Conservation (phyloP, 805 yeast species). For the Geotrichum ghanense region DNA sequence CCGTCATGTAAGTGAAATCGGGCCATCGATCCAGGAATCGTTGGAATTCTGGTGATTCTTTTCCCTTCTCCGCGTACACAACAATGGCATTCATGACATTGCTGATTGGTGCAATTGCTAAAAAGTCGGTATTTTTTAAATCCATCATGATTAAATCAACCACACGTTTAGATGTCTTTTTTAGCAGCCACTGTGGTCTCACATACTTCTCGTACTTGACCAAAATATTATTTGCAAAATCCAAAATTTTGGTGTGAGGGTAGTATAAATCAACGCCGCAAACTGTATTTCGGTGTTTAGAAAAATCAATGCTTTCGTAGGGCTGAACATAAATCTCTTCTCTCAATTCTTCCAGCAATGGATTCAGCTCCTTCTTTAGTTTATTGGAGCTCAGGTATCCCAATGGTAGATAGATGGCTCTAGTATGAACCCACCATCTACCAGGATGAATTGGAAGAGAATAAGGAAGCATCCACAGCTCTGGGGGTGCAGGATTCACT, state of each 20-base stretch:
- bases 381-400: slow-evolving; percentile 62
- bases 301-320: slow-evolving; percentile 57
- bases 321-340: slow-evolving; percentile 63
- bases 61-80: slow-evolving; percentile 58
- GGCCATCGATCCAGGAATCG: slow-evolving; percentile 47
- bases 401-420: slow-evolving; percentile 81
- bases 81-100: slow-evolving; percentile 76
- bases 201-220: slow-evolving; percentile 56
- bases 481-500: slow-evolving; percentile 97
- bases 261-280: slow-evolving; percentile 90
- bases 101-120: slow-evolving; percentile 90
- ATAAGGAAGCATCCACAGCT: slow-evolving; percentile 81
- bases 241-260: slow-evolving; percentile 68
- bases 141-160: slow-evolving; percentile 65
- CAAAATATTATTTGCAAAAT: slow-evolving; percentile 49
- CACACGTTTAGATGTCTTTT: slow-evolving; percentile 38
- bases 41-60: slow-evolving; percentile 47
- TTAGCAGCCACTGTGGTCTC: slow-evolving; percentile 64
- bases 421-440: slow-evolving; percentile 97
- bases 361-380: slow-evolving; percentile 47
- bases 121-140: slow-evolving; percentile 59
- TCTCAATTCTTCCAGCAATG: slow-evolving; percentile 56
- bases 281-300: slow-evolving; percentile 64
- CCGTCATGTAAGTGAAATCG: slow-evolving; percentile 75
- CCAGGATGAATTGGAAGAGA: slow-evolving; percentile 81